These are phyloP conservation scores for Sugiyamaella chiloensis DNA, from an alignment of 805 yeast genomes.

Conservation along the genomic window DNA sequence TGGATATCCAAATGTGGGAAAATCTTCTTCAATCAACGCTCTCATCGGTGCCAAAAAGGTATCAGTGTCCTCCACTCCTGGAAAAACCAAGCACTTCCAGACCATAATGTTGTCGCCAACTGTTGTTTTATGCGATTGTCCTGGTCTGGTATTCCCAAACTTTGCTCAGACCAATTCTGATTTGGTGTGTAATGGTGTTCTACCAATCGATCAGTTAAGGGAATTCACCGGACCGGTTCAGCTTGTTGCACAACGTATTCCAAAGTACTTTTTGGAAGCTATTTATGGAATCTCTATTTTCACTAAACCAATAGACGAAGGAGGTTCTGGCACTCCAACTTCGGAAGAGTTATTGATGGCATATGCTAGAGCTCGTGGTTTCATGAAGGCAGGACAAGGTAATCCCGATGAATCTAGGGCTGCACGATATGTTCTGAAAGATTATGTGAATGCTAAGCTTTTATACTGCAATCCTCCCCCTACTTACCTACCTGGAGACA, in stretches of 20 bases:
- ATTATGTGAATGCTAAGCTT: conserved; percentile 89
- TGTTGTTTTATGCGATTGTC: conserved; percentile 94
- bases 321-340: conserved; percentile 83
- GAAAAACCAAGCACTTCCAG: conserved; percentile 98
- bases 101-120: conserved; percentile 81
- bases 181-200: conserved; percentile 95
- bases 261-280: conserved; percentile 85
- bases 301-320: conserved; percentile 72
- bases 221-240: conserved; percentile 88
- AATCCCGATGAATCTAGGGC: conserved; percentile 96
- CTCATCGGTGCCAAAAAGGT: conserved; percentile 94
- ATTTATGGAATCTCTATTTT: conserved; percentile 89
- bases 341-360: conserved; percentile 86
- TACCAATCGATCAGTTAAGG: conserved; percentile 95
- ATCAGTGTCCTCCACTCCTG: conserved; percentile 98
- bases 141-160: conserved; percentile 97
- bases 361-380: conserved; percentile 95
- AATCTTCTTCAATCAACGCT: conserved; percentile 97
- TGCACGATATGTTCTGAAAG: conserved; percentile 86
- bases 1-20: conserved; percentile 96
- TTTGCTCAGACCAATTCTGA: conserved; percentile 97
- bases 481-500: conserved; percentile 34
- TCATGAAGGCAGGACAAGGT: conserved; percentile 89
- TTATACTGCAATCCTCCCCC: conserved; percentile 90
- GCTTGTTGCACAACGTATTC: conserved; percentile 81